Evolutionary conservation across 371 early-diverging fungal genomes (phyloP).

Genomic region (Gilbertella persicaria): DNA sequence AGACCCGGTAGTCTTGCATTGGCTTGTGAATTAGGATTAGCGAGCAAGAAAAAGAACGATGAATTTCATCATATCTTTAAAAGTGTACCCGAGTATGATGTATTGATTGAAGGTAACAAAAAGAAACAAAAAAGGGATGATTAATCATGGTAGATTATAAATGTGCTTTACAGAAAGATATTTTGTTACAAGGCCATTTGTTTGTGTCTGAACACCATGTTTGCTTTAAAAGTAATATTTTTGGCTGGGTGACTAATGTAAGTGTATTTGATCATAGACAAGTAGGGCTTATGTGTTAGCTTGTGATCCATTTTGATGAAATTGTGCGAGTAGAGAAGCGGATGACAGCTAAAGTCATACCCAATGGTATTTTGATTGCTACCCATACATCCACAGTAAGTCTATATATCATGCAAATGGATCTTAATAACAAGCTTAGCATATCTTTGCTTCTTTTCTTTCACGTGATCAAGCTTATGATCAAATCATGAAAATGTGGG

Average conservation of each 20-base stretch:
- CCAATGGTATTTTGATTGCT: slow-evolving; percentile 82
- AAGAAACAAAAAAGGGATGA: neutral
- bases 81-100: slow-evolving; percentile 56
- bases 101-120: slow-evolving; percentile 54
- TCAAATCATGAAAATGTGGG: slow-evolving; percentile 73
- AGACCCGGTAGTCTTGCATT: slow-evolving; percentile 34
- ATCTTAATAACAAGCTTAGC: no score
- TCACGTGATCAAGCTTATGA: slow-evolving; percentile 79
- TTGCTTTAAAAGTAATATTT: slow-evolving; percentile 94
- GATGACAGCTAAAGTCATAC: slow-evolving; percentile 81
- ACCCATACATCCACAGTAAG: slow-evolving; percentile 68
- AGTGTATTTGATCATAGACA: slow-evolving; percentile 9
- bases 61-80: slow-evolving; percentile 64
- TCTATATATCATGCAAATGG: no score
- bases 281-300: slow-evolving; percentile 29
- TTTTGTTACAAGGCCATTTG: slow-evolving; percentile 88
- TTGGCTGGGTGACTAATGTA: slow-evolving; percentile 93
- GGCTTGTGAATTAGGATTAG: slow-evolving; percentile 32
- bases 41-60: slow-evolving; percentile 45
- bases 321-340: slow-evolving; percentile 80
- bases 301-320: slow-evolving; percentile 82
- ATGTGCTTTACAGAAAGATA: slow-evolving; percentile 92
- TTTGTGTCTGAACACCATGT: slow-evolving; percentile 86
- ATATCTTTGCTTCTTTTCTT: slow-evolving; percentile 80
- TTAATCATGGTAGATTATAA: slow-evolving; percentile 66